These are phyloP conservation scores for Sextonia rubra DNA, from an alignment of 164 flowering plant genomes.

Conservation along the genomic window DNA sequence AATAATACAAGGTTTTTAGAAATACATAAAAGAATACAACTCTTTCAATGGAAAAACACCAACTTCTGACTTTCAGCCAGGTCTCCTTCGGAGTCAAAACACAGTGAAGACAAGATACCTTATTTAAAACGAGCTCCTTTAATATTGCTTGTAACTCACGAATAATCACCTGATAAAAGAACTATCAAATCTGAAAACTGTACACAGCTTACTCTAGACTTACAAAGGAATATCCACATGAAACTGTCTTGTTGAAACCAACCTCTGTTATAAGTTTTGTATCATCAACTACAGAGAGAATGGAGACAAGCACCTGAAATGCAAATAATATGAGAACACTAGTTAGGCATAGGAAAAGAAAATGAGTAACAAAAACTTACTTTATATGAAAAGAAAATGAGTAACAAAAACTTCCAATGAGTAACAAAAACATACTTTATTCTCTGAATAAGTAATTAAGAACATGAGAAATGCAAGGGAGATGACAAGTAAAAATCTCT, in stretches of 20 bases:
- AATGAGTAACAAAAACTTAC: background rate
- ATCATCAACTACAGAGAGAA: constrained; percentile 80
- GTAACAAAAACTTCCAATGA: background rate
- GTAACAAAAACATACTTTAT: background rate
- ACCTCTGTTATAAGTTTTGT: constrained; percentile 89
- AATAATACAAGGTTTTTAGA: background rate
- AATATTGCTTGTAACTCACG: constrained; percentile 55
- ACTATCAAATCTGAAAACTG: background rate
- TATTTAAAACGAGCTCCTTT: constrained; percentile 66
- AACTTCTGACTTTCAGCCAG: constrained; percentile 1
- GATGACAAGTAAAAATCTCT: too few relatives aligned
- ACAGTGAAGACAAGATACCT: constrained; percentile 38
- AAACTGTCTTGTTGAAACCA: constrained; percentile 7
- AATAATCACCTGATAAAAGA: constrained; percentile 49
- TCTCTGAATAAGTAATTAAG: too few relatives aligned
- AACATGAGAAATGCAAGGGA: too few relatives aligned
- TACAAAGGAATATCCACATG: background rate
- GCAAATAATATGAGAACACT: background rate
- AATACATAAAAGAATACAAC: background rate
- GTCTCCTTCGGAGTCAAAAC: background rate
- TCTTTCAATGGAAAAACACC: background rate
- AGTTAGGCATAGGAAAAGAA: background rate
- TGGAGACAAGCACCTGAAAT: constrained; percentile 68
- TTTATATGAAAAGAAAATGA: background rate
- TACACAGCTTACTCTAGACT: background rate